These are phyloP conservation scores for Macaranga tanarius DNA, from an alignment of 441 rosid genomes.

Conservation along the genomic window DNA sequence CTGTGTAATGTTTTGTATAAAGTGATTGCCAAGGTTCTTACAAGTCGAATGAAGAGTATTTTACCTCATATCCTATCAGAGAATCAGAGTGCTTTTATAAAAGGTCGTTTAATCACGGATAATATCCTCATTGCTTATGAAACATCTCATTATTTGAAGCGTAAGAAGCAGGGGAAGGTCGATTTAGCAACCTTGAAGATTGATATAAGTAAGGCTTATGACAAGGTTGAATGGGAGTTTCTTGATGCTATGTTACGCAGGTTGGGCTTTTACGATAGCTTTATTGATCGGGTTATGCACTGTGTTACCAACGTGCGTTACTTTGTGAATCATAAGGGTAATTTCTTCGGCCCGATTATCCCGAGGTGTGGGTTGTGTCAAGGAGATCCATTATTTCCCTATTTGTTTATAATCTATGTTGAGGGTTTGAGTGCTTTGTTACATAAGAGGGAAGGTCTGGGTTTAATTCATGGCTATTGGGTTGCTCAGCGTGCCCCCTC, in stretches of 20 bases:
- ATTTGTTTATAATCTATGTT: too few species aligned
- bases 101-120: not conserved
- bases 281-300: not conserved
- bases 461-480: not conserved
- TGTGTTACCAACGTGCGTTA: too few species aligned
- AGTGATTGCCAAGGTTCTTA: not conserved
- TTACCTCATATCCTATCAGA: not conserved
- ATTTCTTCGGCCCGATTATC: not conserved
- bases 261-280: not conserved
- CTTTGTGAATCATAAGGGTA: too few species aligned
- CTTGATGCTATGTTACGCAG: not conserved
- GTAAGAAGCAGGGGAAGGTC: not conserved
- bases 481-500: not conserved
- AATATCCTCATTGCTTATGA: not conserved
- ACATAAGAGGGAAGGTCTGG: not conserved
- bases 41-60: not conserved
- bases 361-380: too few species aligned
- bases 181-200: not conserved
- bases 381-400: not conserved
- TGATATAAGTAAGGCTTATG: not conserved
- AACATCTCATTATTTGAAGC: not conserved
- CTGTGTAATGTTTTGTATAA: not conserved
- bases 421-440: too few species aligned
- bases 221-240: not conserved
- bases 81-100: not conserved